A percentile compares a stretch with the other conserved stretches of the same genome.
phyloP scores from a whole-genome alignment of 2,329 filamentous ascomycete species.

The Stagonosporopsis chrysanthemi region DNA sequence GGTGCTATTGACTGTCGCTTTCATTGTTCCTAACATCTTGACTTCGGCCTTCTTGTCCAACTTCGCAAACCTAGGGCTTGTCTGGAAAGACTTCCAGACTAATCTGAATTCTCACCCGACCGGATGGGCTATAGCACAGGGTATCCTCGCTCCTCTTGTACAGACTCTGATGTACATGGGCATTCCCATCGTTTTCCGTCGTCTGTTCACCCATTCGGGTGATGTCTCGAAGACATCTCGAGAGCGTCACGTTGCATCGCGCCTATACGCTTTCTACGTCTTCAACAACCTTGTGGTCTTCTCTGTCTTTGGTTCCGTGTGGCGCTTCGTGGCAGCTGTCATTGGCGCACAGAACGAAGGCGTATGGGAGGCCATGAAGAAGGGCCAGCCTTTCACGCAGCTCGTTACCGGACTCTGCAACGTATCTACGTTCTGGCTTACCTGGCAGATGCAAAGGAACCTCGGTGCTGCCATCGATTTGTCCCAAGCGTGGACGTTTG shows the following conservation, averaged over 20 bases:
- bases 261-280: constrained; percentile 95
- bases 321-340: constrained; percentile 75
- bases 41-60: constrained; percentile 94
- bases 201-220: constrained; percentile 81
- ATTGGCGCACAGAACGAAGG: constrained; percentile 61
- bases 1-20: constrained; percentile 77
- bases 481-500: constrained; percentile 81
- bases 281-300: constrained; percentile 97
- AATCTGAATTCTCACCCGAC: constrained; percentile 69
- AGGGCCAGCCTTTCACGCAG: constrained; percentile 68
- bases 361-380: constrained; percentile 72
- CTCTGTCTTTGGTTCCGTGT: constrained; percentile 88
- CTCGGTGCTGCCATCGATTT: constrained; percentile 83
- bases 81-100: constrained; percentile 79
- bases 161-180: constrained; percentile 86
- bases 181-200: constrained; percentile 88
- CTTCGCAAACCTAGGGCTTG: constrained; percentile 76
- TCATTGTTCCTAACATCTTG: constrained; percentile 89
- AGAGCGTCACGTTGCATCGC: constrained; percentile 87
- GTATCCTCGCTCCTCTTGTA: constrained; percentile 85
- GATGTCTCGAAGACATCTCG: constrained; percentile 91
- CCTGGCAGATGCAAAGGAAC: constrained; percentile 90
- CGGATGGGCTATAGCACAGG: constrained; percentile 88
- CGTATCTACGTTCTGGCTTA: constrained; percentile 87
- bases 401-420: constrained; percentile 79